Base-by-base conservation (phyloP, 1,284 basidiomycete genomes). In the Cryptococcus sp. region DNA sequence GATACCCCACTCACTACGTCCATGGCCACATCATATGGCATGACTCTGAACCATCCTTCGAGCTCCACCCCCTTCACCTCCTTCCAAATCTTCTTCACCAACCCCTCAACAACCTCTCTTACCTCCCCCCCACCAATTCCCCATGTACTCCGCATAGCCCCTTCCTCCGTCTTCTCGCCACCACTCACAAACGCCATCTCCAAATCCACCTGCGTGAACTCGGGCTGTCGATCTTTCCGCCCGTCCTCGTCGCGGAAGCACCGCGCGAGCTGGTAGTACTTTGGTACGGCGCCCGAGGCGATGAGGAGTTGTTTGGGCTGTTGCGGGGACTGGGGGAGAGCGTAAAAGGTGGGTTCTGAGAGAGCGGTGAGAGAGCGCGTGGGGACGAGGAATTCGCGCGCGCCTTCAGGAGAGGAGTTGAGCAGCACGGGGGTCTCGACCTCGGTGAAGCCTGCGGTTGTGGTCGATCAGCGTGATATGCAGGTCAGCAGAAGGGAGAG, bases 171-270 rank as follows among this genome's bases (percentile, higher is more conserved):
- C 44, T 60, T 61, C 8, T 57, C 59, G 18, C 68, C 56, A 12
- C 93, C 96, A 20, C 87, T 87, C 24, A 96, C 87, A 76, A 90
- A 97, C 2, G 88, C 91, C 89, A 97, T 94, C 79, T 97, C 94
- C 62, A 97, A 77, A 84, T 97, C 94, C 61, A 97, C 82, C 78
- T 97, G 93, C 20, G 94, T 97, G 76, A 97, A 97, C 76, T 97
- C 94, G 0, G 94, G 92, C 72, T 97, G 94, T 33, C 93, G 83
- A 77, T 97, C 93, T 76, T 89, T 92, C 56, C 93, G 82, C 2
- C 91, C 91, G 70, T 92, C 91, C 75, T 97, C 94, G 75, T 97
- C 93, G 42, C 94, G 84, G 81, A 97, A 97, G 77, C 93, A 97
- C 64, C 85, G 85, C 15, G 94, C 94, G 55, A 97, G 82, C 76